phyloP scores from a whole-genome alignment of 805 yeast genomes.

The Saccharomyces kudriavzevii region DNA sequence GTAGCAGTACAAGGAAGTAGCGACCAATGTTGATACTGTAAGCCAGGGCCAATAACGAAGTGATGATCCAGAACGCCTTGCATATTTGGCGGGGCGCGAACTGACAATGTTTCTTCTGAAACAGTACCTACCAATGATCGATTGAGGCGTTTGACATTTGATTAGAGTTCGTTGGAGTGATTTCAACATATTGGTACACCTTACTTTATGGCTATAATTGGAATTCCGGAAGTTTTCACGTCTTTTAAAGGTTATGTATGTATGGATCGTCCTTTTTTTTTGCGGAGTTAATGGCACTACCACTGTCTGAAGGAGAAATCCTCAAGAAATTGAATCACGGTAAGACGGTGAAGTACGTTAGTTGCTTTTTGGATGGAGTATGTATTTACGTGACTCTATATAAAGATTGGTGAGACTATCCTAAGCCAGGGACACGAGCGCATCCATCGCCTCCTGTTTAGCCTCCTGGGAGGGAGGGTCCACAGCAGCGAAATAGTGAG shows the following conservation, averaged over 20 bases:
- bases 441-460: constrained; percentile 19
- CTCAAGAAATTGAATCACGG: background rate
- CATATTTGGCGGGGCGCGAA: background rate
- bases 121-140: background rate
- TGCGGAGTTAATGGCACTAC: background rate
- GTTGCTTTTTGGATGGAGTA: background rate
- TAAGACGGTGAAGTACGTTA: background rate
- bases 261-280: background rate
- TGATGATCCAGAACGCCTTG: background rate
- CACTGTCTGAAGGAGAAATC: background rate
- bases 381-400: background rate
- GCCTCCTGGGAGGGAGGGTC: constrained; percentile 27
- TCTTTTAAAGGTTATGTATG: no score
- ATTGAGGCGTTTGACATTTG: background rate
- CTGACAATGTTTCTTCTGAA: background rate
- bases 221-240: no score
- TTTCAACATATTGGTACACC: background rate
- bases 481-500: constrained; percentile 66
- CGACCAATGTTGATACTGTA: background rate
- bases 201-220: no score
- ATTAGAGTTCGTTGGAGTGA: background rate
- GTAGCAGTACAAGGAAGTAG: background rate
- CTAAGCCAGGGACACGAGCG: constrained; percentile 15
- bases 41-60: background rate
- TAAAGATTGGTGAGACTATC: background rate